A percentile compares a stretch with the other conserved stretches of the same genome.
Evolutionary conservation across 2,329 filamentous ascomycete species (phyloP).

Genomic region (Penicillium sp.): DNA sequence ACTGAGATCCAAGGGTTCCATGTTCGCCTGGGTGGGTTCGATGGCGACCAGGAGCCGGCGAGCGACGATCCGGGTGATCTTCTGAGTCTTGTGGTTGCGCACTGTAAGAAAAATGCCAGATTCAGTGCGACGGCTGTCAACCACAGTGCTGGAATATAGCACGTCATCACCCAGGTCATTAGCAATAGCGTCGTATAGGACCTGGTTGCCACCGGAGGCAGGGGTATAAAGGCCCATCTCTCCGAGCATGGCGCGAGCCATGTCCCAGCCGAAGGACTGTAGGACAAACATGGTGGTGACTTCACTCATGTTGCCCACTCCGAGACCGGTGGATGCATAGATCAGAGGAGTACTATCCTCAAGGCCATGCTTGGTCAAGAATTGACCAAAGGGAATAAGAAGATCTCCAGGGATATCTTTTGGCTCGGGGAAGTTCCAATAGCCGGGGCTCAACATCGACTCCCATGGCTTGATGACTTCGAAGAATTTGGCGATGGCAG

Average conservation of each 20-base stretch:
- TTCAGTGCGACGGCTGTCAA: slow-evolving; percentile 20
- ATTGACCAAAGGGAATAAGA: slow-evolving; percentile 22
- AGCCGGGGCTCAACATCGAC: slow-evolving; percentile 18
- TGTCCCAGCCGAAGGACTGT: slow-evolving; percentile 20
- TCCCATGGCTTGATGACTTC: slow-evolving; percentile 23
- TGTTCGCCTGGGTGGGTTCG: slow-evolving; percentile 41
- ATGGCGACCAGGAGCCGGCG: slow-evolving; percentile 45
- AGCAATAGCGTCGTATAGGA: slow-evolving; percentile 47
- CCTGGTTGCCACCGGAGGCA: slow-evolving; percentile 42
- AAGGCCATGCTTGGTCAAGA: slow-evolving; percentile 25
- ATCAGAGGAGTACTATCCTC: slow-evolving; percentile 20
- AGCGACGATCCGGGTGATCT: slow-evolving; percentile 34
- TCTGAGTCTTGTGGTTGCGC: slow-evolving; percentile 28
- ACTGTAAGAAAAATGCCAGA: slow-evolving; percentile 39
- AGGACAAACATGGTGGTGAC: slow-evolving; percentile 1
- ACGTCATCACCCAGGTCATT: slow-evolving; percentile 44
- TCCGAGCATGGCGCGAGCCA: slow-evolving; percentile 36
- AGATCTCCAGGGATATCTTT: slow-evolving; percentile 23
- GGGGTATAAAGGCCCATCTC: slow-evolving; percentile 34
- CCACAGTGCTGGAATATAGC: slow-evolving; percentile 43
- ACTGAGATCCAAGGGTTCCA: slow-evolving; percentile 40
- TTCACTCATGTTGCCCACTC: slow-evolving; percentile 12
- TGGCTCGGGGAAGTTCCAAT: slow-evolving; percentile 20
- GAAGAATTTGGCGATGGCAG: slow-evolving; percentile 23
- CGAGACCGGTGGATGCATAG: slow-evolving; percentile 19